phyloP scores from a whole-genome alignment of 2,329 filamentous ascomycete species.

The Fusarium buxicola region DNA sequence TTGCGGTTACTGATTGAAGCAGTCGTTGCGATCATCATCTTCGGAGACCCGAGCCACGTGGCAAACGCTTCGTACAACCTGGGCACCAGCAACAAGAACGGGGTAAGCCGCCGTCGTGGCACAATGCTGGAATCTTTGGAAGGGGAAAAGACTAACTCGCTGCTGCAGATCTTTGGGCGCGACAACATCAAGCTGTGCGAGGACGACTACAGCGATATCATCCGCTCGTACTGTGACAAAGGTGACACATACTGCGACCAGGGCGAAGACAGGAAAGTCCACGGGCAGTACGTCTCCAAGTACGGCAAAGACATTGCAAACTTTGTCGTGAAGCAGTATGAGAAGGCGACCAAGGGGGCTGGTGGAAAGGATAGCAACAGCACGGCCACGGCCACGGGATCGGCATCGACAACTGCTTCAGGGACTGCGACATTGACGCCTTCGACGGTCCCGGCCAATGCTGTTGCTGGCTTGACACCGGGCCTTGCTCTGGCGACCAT shows the following conservation, averaged over 20 bases:
- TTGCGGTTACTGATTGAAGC: constrained; percentile 23
- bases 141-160: constrained; percentile 16
- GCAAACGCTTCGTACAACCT: constrained; percentile 51
- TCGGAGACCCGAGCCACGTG: constrained; percentile 57
- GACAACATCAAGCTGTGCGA: constrained; percentile 51
- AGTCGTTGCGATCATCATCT: constrained; percentile 56
- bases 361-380: constrained; percentile 12
- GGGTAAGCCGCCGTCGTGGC: constrained; percentile 47
- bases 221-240: constrained; percentile 56
- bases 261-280: constrained; percentile 47
- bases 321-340: constrained; percentile 52
- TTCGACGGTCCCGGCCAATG: constrained; percentile 19
- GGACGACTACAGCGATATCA: constrained; percentile 49
- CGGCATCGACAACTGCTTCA: constrained; percentile 12
- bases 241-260: constrained; percentile 56
- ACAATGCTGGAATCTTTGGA: not conserved
- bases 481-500: constrained; percentile 11
- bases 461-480: constrained; percentile 23
- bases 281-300: constrained; percentile 51
- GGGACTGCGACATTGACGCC: constrained; percentile 3
- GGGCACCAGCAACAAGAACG: constrained; percentile 53
- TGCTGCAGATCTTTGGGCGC: constrained; percentile 53
- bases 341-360: constrained; percentile 25
- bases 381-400: constrained; percentile 10
- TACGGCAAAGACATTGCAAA: constrained; percentile 52